Evolutionary conservation across 345 rosid species (phyloP).

Genomic region (Moringa oleifera): DNA sequence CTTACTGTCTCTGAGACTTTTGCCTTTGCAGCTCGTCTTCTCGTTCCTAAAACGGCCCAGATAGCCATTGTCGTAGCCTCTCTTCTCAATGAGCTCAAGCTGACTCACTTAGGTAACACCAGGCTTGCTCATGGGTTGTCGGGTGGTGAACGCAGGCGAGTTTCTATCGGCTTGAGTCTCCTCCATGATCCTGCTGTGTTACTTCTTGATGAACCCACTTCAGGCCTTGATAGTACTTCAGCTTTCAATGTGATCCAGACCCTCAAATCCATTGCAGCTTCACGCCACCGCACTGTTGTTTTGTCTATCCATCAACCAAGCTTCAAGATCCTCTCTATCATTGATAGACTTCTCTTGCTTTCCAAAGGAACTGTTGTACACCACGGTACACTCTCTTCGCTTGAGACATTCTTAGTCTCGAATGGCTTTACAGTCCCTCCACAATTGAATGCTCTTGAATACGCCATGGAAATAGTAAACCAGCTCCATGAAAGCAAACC

Average conservation of each 20-base stretch:
- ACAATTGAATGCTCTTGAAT: conserved; percentile 83
- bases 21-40: conserved; percentile 62
- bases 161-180: conserved; percentile 81
- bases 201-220: conserved; percentile 92
- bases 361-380: conserved; percentile 72
- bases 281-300: conserved; percentile 63
- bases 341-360: conserved; percentile 58
- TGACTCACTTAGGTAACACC: conserved; percentile 49
- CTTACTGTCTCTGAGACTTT: conserved; percentile 84
- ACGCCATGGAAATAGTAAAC: conserved; percentile 77
- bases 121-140: conserved; percentile 55
- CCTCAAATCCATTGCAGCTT: conserved; percentile 54
- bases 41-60: conserved; percentile 38
- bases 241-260: conserved; percentile 71
- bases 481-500: conserved; percentile 37
- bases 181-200: conserved; percentile 81
- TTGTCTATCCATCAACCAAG: conserved; percentile 95
- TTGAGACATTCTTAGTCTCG: conserved; percentile 45
- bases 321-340: conserved; percentile 76
- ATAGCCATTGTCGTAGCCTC: conserved; percentile 33
- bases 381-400: conserved; percentile 57
- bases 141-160: conserved; percentile 83
- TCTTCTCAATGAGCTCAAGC: conserved; percentile 59
- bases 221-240: conserved; percentile 79
- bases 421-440: conserved; percentile 72